Evolutionary conservation across 2,329 filamentous ascomycete species (phyloP), one percentile per base, ranked within the genome.

Genomic region (Epicoccum sorghinum): DNA sequence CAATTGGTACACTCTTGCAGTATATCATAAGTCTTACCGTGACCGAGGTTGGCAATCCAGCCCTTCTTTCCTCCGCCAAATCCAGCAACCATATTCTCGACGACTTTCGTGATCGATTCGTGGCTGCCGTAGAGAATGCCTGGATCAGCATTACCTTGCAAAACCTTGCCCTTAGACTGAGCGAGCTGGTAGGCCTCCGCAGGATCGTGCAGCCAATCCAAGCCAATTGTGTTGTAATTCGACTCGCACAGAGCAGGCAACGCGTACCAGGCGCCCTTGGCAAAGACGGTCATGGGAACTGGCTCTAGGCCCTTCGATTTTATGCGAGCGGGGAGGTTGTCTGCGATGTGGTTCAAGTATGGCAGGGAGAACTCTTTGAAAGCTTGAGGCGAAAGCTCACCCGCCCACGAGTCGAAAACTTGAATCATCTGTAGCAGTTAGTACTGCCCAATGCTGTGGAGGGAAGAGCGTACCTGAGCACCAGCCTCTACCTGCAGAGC

Each of bases 331-430:
- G 93, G 93, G 3, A 99, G 83, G 63, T 93, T 84, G 63, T 89
- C 81, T 9, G 92, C 87, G 64, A 99, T 98, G 72, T 93, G 87
- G 38, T 84, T 84, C 47, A 99, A 82, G 71, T 93, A 96, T 1
- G 95, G 95, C 62, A 95, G 84, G 2, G 91, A 88, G 74, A 98
- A 96, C 51, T 88, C 81, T 70, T 88, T 88, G 80, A 97, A 99
- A 0, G 89, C 86, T 6, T 85, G 77, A 1, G 95, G 93, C 7
- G 90, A 92, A 40, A 99, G 82, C 78, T 99, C 95, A 37, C 92
- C 93, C 2, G 95, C 95, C 93, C 95, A 99, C 0, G 93, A 98
- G 74, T 99, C 95, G 70, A 99, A 99, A 10, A 99, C 91, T 82
- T 98, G 95, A 25, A 98, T 82, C 72, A 97, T 85, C 87, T 90